phyloP scores from a whole-genome alignment of 352 stramenopile species.

The Synura sp. region DNA sequence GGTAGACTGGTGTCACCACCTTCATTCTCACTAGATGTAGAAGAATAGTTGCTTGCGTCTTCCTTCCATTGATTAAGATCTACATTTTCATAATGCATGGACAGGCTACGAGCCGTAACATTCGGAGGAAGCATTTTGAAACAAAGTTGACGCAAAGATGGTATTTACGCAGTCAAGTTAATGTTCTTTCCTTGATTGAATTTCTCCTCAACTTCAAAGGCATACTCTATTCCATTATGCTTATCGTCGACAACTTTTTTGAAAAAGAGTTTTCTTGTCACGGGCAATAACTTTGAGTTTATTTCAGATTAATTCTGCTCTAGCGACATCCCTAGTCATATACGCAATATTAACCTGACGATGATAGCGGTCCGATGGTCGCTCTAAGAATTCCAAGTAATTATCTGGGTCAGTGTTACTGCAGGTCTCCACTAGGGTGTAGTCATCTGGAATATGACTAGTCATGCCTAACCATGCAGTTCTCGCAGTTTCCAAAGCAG shows the following conservation, averaged over 20 bases:
- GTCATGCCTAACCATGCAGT: constrained; percentile 33
- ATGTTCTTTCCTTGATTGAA: constrained; percentile 24
- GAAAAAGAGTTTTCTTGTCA: constrained; percentile 35
- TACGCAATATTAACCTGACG: constrained; percentile 32
- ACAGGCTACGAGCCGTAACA: constrained; percentile 37
- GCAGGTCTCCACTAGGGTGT: constrained; percentile 33
- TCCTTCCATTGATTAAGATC: constrained; percentile 39
- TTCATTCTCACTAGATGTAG: constrained; percentile 40
- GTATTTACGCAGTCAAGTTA: constrained; percentile 41
- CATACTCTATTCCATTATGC: constrained; percentile 39
- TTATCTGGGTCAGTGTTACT: constrained; percentile 39
- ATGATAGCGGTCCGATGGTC: constrained; percentile 35
- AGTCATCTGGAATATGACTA: constrained; percentile 35
- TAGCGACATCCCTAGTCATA: constrained; percentile 38
- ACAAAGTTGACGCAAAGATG: constrained; percentile 39
- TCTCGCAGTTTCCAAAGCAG: constrained; percentile 39
- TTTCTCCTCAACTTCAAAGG: constrained; percentile 41
- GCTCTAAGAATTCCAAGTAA: constrained; percentile 40
- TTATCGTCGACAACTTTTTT: constrained; percentile 37
- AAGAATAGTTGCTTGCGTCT: constrained; percentile 24
- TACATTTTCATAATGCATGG: constrained; percentile 39
- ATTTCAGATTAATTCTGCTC: constrained; percentile 26
- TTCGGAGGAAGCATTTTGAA: constrained; percentile 37
- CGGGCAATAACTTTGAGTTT: constrained; percentile 38
- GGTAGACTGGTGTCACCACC: constrained; percentile 30